phyloP scores from a whole-genome alignment of 2,329 filamentous ascomycete genomes.

The Cadophora sp. region DNA sequence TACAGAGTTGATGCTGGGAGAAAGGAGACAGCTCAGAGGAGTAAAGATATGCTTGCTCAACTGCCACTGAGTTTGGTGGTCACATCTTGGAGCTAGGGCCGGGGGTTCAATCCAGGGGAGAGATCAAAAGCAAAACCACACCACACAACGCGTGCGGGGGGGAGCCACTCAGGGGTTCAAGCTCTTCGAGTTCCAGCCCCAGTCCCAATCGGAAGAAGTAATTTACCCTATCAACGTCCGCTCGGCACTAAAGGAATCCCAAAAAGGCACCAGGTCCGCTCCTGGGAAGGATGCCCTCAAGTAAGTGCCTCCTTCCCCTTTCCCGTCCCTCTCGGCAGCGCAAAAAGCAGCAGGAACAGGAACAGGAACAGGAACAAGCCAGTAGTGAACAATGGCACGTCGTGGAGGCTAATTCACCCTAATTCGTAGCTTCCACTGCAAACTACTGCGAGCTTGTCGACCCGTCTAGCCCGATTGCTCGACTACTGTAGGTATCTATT shows the following conservation, averaged over 20 bases:
- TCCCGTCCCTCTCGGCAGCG: neutral
- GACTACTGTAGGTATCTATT: no score
- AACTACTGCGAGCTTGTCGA: constrained; percentile 8
- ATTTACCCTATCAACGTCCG: neutral
- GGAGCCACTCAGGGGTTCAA: constrained; percentile 2
- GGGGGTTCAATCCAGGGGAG: neutral
- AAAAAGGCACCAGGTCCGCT: constrained; percentile 1
- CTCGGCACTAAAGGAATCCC: neutral
- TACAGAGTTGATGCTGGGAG: neutral
- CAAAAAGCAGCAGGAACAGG: neutral
- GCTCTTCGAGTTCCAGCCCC: neutral
- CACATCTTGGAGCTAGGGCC: neutral
- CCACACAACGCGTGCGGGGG: neutral
- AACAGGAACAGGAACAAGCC: no score
- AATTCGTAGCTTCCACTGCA: neutral
- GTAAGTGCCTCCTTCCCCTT: neutral
- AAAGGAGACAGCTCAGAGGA: neutral
- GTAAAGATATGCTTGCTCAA: constrained; percentile 2
- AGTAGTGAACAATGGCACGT: neutral
- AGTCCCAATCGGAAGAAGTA: neutral
- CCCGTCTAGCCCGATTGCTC: constrained; percentile 2
- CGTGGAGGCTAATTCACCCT: neutral
- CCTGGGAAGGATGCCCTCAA: neutral
- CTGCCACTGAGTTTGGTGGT: constrained; percentile 1
- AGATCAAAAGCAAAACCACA: no score